Conservation (phyloP, 148 eudicot genomes). For the Chenopodium suecicum region DNA sequence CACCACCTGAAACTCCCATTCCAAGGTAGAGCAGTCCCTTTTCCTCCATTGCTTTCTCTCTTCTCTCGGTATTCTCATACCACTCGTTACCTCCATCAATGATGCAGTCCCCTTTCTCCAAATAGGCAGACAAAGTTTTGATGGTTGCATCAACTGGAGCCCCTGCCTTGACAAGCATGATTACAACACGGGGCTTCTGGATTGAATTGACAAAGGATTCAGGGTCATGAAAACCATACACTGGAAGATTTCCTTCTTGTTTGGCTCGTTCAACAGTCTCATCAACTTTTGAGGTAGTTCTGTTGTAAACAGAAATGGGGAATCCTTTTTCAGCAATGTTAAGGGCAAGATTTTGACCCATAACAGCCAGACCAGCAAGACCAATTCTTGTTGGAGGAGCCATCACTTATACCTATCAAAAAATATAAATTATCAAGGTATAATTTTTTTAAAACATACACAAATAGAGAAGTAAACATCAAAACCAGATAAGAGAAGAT, state of each 20-base stretch:
- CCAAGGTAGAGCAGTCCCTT: conserved; percentile 82
- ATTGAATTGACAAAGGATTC: conserved; percentile 73
- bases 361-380: conserved; percentile 89
- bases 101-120: conserved; percentile 88
- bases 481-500: not conserved
- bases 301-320: conserved; percentile 85
- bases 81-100: conserved; percentile 94
- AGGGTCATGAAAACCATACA: conserved; percentile 81
- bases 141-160: conserved; percentile 89
- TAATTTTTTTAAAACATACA: not conserved
- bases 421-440: not conserved
- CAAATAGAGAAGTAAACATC: not conserved
- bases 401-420: conserved; percentile 38
- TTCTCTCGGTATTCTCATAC: conserved; percentile 94
- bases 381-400: conserved; percentile 81
- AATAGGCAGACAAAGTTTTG: conserved; percentile 66
- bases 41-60: conserved; percentile 73
- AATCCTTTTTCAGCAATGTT: conserved; percentile 97
- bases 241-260: conserved; percentile 78
- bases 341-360: conserved; percentile 96
- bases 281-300: conserved; percentile 85
- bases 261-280: conserved; percentile 87
- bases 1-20: conserved; percentile 98
- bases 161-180: conserved; percentile 92
- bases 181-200: conserved; percentile 86